Percentiles rank a stretch among this genome's conserved stretches.
Conservation (phyloP, 1,284 basidiomycete species). For the Pterulicium gracile region DNA sequence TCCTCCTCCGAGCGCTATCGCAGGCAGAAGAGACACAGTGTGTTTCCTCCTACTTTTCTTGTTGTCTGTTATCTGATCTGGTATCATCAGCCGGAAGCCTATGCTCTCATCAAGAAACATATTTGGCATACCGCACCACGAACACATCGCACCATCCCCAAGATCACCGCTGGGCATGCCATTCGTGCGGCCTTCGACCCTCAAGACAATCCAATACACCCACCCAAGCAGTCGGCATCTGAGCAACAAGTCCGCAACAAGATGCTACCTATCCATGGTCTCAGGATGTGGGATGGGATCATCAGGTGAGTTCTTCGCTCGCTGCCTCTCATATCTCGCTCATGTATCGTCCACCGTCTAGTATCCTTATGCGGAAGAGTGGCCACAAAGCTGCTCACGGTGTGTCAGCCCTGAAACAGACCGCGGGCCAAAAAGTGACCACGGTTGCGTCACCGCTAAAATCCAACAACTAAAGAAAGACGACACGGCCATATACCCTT, state of each 20-base stretch:
- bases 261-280: slow-evolving; percentile 36
- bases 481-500: too few species aligned
- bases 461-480: not conserved
- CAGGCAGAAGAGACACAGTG: slow-evolving; percentile 49
- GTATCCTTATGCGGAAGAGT: slow-evolving; percentile 37
- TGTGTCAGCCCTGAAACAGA: not conserved
- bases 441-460: not conserved
- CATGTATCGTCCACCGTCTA: slow-evolving; percentile 14
- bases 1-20: slow-evolving; percentile 55
- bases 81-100: slow-evolving; percentile 34
- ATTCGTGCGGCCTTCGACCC: slow-evolving; percentile 40
- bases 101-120: slow-evolving; percentile 44
- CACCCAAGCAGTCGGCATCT: slow-evolving; percentile 44
- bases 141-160: slow-evolving; percentile 44
- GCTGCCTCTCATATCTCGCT: slow-evolving; percentile 5
- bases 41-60: slow-evolving; percentile 11
- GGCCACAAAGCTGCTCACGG: not conserved
- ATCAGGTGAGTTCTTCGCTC: slow-evolving; percentile 25
- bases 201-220: slow-evolving; percentile 34
- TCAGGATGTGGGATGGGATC: slow-evolving; percentile 43
- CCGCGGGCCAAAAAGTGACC: not conserved
- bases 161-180: slow-evolving; percentile 30
- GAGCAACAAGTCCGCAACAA: slow-evolving; percentile 38
- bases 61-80: slow-evolving; percentile 4
- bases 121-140: slow-evolving; percentile 46